Percentiles rank a stretch among this genome's conserved stretches.
Conservation (phyloP, 2,329 filamentous ascomycete species). For the Diaporthe humulicola region DNA sequence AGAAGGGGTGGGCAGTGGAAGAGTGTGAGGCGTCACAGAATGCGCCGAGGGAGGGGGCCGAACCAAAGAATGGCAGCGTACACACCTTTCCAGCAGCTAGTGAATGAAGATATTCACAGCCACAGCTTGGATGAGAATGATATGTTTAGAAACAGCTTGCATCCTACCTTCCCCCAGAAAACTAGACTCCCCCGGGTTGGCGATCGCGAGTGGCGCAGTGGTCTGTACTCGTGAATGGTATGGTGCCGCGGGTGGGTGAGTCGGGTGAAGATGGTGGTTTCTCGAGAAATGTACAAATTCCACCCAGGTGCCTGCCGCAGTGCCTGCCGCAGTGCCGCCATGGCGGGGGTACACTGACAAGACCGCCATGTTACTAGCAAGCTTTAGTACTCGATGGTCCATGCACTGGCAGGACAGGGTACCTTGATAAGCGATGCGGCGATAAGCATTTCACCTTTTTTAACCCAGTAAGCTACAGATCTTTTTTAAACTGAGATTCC, state of each 20-base stretch:
- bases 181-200: conserved; percentile 18
- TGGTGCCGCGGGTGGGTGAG: conserved; percentile 16
- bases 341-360: background rate
- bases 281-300: conserved; percentile 1
- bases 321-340: no score
- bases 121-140: conserved; percentile 29
- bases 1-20: background rate
- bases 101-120: conserved; percentile 31
- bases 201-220: conserved; percentile 23
- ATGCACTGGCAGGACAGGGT: background rate
- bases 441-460: conserved; percentile 6
- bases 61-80: conserved; percentile 4
- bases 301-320: no score
- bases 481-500: background rate
- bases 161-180: conserved; percentile 37
- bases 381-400: background rate
- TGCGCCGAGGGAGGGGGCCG: background rate
- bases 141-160: conserved; percentile 27
- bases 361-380: no score
- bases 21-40: background rate
- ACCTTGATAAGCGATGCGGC: background rate
- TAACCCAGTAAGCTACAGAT: no score
- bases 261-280: background rate
- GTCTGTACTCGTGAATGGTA: background rate
- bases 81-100: conserved; percentile 28